Base-by-base conservation (phyloP, 352 stramenopile genomes). In the Phytophthora crassamura region DNA sequence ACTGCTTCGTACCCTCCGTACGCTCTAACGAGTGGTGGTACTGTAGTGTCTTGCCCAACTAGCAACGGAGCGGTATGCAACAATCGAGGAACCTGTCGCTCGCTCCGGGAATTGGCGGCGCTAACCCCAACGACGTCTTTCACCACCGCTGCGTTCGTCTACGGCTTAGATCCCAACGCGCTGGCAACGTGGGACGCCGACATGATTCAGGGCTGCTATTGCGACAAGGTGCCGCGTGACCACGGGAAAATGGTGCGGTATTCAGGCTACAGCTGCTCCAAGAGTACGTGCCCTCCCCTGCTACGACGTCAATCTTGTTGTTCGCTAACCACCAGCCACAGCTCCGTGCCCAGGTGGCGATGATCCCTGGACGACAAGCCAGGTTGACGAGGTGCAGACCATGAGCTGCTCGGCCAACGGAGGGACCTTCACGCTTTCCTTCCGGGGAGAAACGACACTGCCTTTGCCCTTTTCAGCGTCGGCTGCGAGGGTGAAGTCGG, bases 131-230 rank as follows among this genome's bases (percentile, higher is more conserved):
- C 79, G 2, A 12, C 53, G 10, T 59, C 64, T 4, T 88, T 79
- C 22, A 59, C 58, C 1, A 54, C 70, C 7, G 69, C 75, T 14
- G 77, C 66, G 1, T 86, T 86, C 35, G 68, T 79, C 1, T 97
- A 97, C 59, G 91, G 91, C 40, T 72, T 59, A 0, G 81, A 95
- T 35, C 69, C 77, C 4, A 97, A 97, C 39, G 64, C 83, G 9
- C 54, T 82, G 7, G 51, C 65, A 7, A 97, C 91, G 5, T 98
- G 93, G 93, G 93, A 98, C 56, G 85, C 84, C 16, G 72, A 97
- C 59, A 89, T 91, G 73, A 65, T 90, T 32, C 81, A 88, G 34
- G 88, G 91, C 34, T 98, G 90, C 72, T 86, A 86, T 48, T 98
- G 93, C 69, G 86, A 96, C 64, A 94, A 95, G 56, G 78, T 90